Base-by-base conservation (phyloP, 306 rosid species). In the Ormosia semicastrata region DNA sequence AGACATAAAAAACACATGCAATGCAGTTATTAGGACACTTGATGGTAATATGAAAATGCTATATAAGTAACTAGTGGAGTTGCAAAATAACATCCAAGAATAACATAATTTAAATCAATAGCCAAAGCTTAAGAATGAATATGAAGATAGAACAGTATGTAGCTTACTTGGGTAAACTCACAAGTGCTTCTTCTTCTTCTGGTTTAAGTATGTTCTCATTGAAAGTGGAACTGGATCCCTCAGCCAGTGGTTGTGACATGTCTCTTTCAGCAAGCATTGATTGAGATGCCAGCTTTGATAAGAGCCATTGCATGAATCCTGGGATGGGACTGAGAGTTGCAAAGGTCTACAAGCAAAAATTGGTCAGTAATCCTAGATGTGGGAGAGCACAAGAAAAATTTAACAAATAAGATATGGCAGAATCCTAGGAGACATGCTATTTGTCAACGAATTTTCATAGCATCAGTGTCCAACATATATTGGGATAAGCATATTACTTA, bases 291-390 rank as follows among this genome's bases (percentile, higher is more conserved):
- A 95, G 66, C 90, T 95, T 95, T 80, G 98, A 85, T 52, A 93
- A 77, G 79, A 95, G 97, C 98, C 98, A 95, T 15, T 90, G 88
- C 90, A 93, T 91, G 87, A 81, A 93, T 57, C 98, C 98, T 24
- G 98, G 98, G 79, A 95, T 95, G 79, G 98, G 98, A 81, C 98
- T 95, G 64, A 95, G 93, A 76, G 98, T 95, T 66, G 97, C 95
- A 91, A 90, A 95, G 10, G 86, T 93, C 98, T 94, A 75, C 53
- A 84, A 71, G 18, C 69, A 75, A 66, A 71, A 81, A 69, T 15
- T 66, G 63, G 78, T 66, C 53, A 53, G 44, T 32, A 73, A 79
- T 64, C 59, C 72, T 37, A 78, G 63, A 73, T 50, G 83, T 32
- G 34, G 11, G 57, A 71, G 17, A 69, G 15, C 33, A 41, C 29